Evolutionary conservation across 2,329 filamentous ascomycete genomes (phyloP).

Genomic region (Anisogramma anomala): DNA sequence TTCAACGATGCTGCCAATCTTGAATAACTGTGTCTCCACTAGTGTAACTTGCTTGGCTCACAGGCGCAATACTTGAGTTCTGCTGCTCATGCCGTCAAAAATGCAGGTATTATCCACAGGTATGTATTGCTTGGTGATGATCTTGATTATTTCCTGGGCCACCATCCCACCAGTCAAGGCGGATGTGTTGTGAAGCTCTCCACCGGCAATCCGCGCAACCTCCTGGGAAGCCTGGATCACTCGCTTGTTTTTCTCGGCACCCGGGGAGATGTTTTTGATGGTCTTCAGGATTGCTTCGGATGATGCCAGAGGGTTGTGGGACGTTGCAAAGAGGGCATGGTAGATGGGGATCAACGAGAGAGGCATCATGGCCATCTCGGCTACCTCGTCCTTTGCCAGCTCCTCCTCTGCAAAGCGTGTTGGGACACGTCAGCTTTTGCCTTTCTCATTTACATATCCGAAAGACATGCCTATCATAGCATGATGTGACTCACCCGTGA

Average conservation of each 20-base stretch:
- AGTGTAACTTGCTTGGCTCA: conserved; percentile 22
- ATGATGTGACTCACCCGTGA: conserved; percentile 38
- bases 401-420: conserved; percentile 36
- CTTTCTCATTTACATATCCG: background rate
- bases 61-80: conserved; percentile 46
- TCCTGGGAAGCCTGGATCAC: conserved; percentile 49
- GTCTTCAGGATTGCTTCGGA: conserved; percentile 42
- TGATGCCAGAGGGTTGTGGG: conserved; percentile 32
- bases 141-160: conserved; percentile 94
- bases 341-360: conserved; percentile 58
- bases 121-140: conserved; percentile 62
- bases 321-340: conserved; percentile 48
- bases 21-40: background rate
- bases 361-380: conserved; percentile 35
- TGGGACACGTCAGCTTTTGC: conserved; percentile 16
- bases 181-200: conserved; percentile 86
- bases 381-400: conserved; percentile 41
- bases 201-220: conserved; percentile 64
- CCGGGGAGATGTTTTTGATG: conserved; percentile 32
- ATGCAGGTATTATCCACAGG: conserved; percentile 61
- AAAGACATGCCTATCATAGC: background rate
- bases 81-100: conserved; percentile 56
- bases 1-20: background rate
- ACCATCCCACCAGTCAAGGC: conserved; percentile 82
- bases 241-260: conserved; percentile 37